A percentile compares a stretch with the other conserved stretches of the same genome.
These are phyloP conservation scores for Calcarisporium arbuscula DNA, from an alignment of 2,329 filamentous ascomycete genomes.

Conservation along the genomic window DNA sequence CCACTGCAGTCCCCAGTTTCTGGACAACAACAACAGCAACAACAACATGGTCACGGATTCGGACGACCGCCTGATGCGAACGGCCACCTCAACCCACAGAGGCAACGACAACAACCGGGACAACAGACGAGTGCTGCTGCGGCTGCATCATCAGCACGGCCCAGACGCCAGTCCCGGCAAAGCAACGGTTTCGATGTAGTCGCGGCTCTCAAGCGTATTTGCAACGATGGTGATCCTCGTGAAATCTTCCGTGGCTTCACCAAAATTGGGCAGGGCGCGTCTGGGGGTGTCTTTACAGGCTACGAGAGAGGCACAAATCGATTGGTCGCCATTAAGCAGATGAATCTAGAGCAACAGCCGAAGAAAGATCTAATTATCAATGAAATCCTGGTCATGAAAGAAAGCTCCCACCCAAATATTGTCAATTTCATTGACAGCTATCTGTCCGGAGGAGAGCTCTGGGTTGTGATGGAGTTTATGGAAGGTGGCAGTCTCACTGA, in stretches of 20 bases:
- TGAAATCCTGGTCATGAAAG: conserved; percentile 98
- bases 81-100: conserved; percentile 26
- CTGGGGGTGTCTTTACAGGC: conserved; percentile 89
- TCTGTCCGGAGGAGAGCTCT: conserved; percentile 80
- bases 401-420: conserved; percentile 96
- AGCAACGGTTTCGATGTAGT: conserved; percentile 79
- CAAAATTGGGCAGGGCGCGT: conserved; percentile 97
- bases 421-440: conserved; percentile 99
- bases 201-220: conserved; percentile 78
- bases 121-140: conserved; percentile 26
- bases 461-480: conserved; percentile 99
- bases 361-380: conserved; percentile 99
- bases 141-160: conserved; percentile 50
- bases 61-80: conserved; percentile 23
- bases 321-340: conserved; percentile 97
- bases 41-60: conserved; percentile 21
- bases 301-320: conserved; percentile 78
- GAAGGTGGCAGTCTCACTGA: conserved; percentile 96
- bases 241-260: conserved; percentile 80
- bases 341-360: conserved; percentile 97
- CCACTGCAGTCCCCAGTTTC: conserved; percentile 19
- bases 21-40: conserved; percentile 13
- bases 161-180: conserved; percentile 71
- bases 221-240: conserved; percentile 81
- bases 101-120: conserved; percentile 21